Percentiles rank a stretch among this genome's conserved stretches.
phyloP scores from a whole-genome alignment of 2,329 filamentous ascomycete genomes.

The Chalaropsis ovoidea region DNA sequence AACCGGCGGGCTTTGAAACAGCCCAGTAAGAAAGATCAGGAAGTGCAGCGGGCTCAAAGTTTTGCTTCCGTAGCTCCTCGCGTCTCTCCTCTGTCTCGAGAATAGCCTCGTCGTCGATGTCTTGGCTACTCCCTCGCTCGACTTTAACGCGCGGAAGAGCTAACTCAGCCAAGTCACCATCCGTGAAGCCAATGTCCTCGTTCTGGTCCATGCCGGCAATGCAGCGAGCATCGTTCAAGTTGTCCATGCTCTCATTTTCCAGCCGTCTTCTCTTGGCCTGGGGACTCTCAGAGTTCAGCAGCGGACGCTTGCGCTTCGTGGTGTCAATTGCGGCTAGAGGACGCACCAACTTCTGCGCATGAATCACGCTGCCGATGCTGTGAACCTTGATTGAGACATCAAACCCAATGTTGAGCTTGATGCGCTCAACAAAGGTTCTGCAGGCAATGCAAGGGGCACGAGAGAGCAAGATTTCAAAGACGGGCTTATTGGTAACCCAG shows the following conservation, averaged over 20 bases:
- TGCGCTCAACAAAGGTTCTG: slow-evolving; percentile 17
- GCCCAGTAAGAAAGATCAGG: background rate
- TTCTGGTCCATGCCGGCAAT: slow-evolving; percentile 6
- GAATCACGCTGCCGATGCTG: slow-evolving; percentile 5
- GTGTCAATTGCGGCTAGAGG: background rate
- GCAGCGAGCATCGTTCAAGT: slow-evolving; percentile 5
- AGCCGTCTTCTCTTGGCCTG: background rate
- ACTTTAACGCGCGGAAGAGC: background rate
- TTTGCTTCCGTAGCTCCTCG: background rate
- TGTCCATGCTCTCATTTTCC: background rate
- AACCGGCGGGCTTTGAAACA: background rate
- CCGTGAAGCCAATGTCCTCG: background rate
- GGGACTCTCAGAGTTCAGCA: background rate
- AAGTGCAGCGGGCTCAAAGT: background rate
- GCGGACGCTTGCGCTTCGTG: background rate
- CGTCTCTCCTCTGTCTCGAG: slow-evolving; percentile 7
- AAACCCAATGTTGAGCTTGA: slow-evolving; percentile 10
- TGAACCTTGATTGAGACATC: slow-evolving; percentile 16
- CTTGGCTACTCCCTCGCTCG: background rate
- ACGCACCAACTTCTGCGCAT: slow-evolving; percentile 1
- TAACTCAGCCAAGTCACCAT: background rate
- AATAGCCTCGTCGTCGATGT: background rate
- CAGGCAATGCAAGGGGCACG: slow-evolving; percentile 19
- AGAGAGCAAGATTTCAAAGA: slow-evolving; percentile 24
- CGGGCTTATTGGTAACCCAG: slow-evolving; percentile 9